Evolutionary conservation across 768 basidiomycete genomes (phyloP), one percentile per base, ranked within the genome.

Genomic region (Rhodotorula diobovata): DNA sequence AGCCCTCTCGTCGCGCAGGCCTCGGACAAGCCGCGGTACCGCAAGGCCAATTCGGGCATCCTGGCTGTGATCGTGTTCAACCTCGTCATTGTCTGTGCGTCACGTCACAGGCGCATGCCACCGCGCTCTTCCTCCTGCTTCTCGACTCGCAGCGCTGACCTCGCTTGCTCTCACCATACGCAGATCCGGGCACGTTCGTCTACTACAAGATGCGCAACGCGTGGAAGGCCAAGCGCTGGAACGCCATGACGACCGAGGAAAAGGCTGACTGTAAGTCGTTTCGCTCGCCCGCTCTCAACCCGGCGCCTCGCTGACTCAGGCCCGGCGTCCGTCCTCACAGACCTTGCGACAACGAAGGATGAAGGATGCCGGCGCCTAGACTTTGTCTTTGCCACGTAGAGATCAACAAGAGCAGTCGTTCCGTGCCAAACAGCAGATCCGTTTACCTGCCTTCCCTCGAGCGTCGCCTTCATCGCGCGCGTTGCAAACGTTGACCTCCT

Each of bases 61-160:
- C 64, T 81, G n/a, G 79, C 66, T 18, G 66, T 81, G 54, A 72
- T 81, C 50, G 68, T 46, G 21, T 77, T 80, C 76, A 82, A 81
- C 68, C 25, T 82, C 21, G 68, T 79, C 34, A 55, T 69, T n/a
- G 37, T 71, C 3, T 65, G 77, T 76, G 23, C 64, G 57, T 55
- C 37, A n/a, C n/a, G n/a, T n/a, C n/a, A n/a, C n/a, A n/a, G n/a
- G n/a, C n/a, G n/a, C n/a, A n/a, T n/a, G n/a, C n/a, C n/a, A n/a
- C n/a, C n/a, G n/a, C n/a, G 23, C 46, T 20, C 46, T 23, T 32
- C 21, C 7, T 28, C n/a, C 57, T 25, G 30, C 12, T 28, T 43
- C 20, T 45, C 43, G 37, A 5, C 25, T 76, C 68, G 23, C 76
- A 77, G 58, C 78, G 76, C 30, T 35, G 32, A 16, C 34, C 39